phyloP scores from a whole-genome alignment of 371 early-diverging fungal species.

The Haplosporangium sp. region DNA sequence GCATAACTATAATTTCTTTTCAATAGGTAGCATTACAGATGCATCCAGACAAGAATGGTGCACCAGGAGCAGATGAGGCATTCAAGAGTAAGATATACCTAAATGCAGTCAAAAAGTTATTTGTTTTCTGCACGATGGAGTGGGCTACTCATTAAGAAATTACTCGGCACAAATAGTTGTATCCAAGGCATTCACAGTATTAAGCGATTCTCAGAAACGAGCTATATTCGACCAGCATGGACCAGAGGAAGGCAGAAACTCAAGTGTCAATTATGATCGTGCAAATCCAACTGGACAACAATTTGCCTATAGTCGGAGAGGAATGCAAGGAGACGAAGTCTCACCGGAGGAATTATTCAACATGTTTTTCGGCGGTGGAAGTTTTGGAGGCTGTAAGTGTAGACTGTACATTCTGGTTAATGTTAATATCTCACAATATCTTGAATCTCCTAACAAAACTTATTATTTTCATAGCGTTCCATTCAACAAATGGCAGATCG shows the following conservation, averaged over 20 bases:
- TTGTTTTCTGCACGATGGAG: too few relatives aligned
- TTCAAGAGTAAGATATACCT: conserved; percentile 86
- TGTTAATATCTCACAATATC: neutral
- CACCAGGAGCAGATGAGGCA: conserved; percentile 97
- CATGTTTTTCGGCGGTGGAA: conserved; percentile 92
- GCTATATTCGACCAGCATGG: conserved; percentile 90
- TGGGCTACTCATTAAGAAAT: neutral
- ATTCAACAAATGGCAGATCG: conserved; percentile 46
- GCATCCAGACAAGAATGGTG: conserved; percentile 98
- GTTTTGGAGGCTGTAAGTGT: conserved; percentile 47
- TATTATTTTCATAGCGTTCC: conserved; percentile 36
- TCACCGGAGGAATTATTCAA: conserved; percentile 95
- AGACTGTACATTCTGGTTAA: neutral
- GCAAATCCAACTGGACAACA: conserved; percentile 24
- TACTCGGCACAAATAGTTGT: conserved; percentile 66
- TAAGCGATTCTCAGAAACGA: conserved; percentile 89
- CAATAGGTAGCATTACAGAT: conserved; percentile 91
- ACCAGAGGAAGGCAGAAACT: conserved; percentile 68
- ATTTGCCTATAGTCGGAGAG: conserved; percentile 49
- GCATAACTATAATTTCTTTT: neutral
- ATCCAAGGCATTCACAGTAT: conserved; percentile 89
- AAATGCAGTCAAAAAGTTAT: neutral
- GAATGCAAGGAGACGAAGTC: conserved; percentile 75
- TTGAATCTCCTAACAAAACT: neutral
- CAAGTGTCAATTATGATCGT: conserved; percentile 47